Evolutionary conservation across 768 basidiomycete species (phyloP).

Genomic region (Boletus speciosus): DNA sequence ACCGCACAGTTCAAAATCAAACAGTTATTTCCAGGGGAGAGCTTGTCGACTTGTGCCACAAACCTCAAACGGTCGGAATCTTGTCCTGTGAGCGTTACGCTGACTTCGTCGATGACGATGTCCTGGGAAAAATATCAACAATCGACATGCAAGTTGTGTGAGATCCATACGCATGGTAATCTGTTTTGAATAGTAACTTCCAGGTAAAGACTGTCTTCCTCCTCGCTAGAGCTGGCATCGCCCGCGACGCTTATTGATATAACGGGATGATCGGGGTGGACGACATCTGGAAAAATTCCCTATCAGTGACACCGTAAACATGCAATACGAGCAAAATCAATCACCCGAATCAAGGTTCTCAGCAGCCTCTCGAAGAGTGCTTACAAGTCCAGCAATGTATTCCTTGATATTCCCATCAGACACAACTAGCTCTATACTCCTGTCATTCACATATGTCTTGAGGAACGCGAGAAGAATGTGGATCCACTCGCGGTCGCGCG

Average conservation of each 20-base stretch:
- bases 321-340: slow-evolving; percentile 8
- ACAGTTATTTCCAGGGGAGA: slow-evolving; percentile 57
- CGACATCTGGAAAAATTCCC: slow-evolving; percentile 47
- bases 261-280: slow-evolving; percentile 66
- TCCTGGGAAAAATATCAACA: slow-evolving; percentile 38
- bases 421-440: slow-evolving; percentile 50
- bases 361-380: slow-evolving; percentile 46
- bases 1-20: slow-evolving; percentile 72
- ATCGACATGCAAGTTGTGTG: not conserved
- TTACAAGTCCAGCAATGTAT: slow-evolving; percentile 52
- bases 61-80: slow-evolving; percentile 65
- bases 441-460: slow-evolving; percentile 58
- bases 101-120: slow-evolving; percentile 59
- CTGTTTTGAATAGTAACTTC: slow-evolving; percentile 59
- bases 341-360: slow-evolving; percentile 54
- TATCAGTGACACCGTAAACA: slow-evolving; percentile 10
- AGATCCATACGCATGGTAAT: slow-evolving; percentile 67
- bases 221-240: slow-evolving; percentile 50
- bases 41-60: slow-evolving; percentile 34
- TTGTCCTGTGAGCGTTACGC: slow-evolving; percentile 56
- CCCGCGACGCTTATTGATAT: slow-evolving; percentile 50
- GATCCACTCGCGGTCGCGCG: slow-evolving; percentile 76
- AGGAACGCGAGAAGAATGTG: slow-evolving; percentile 75
- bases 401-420: slow-evolving; percentile 47
- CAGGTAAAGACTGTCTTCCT: slow-evolving; percentile 64